Percentiles rank a stretch among this genome's conserved stretches.
These are phyloP conservation scores for Endocladia muricata DNA, from an alignment of 31 red algal genomes.

Conservation along the genomic window DNA sequence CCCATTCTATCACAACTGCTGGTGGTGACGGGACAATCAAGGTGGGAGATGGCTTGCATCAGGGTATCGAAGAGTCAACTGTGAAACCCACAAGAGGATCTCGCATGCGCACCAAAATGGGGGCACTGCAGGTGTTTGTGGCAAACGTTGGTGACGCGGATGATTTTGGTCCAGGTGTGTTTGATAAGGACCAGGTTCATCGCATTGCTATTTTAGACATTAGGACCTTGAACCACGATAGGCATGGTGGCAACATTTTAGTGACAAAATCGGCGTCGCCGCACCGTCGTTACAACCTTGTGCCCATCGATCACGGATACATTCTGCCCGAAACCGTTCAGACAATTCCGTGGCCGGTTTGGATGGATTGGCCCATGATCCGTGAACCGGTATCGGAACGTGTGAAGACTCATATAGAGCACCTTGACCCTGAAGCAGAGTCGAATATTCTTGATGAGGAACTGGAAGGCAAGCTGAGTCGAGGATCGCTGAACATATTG, in stretches of 20 bases:
- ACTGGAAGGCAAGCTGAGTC: constrained; percentile 56
- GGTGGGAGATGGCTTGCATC: not conserved
- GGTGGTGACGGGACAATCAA: constrained; percentile 3
- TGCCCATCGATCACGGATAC: constrained; percentile 95
- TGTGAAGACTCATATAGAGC: constrained; percentile 46
- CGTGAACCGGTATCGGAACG: constrained; percentile 53
- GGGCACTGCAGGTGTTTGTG: constrained; percentile 92
- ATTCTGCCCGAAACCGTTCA: constrained; percentile 79
- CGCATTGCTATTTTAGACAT: constrained; percentile 90
- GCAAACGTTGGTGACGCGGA: constrained; percentile 93
- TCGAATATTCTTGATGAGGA: constrained; percentile 68
- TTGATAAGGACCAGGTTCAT: constrained; percentile 83
- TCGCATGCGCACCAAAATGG: constrained; percentile 77
- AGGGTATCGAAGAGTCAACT: not conserved
- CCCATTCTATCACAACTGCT: constrained; percentile 21
- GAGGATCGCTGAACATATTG: constrained; percentile 63
- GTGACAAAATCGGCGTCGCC: constrained; percentile 48
- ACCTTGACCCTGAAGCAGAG: constrained; percentile 76
- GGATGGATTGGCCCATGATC: constrained; percentile 97
- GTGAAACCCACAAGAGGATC: too few species aligned
- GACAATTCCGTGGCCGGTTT: constrained; percentile 82
- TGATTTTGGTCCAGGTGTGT: constrained; percentile 92
- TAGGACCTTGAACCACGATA: constrained; percentile 88
- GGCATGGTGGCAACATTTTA: constrained; percentile 90
- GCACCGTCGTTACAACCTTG: constrained; percentile 53